Evolutionary conservation across 2,329 filamentous ascomycete genomes (phyloP), one percentile per base, ranked within the genome.

Genomic region (Aspergillus candidus): DNA sequence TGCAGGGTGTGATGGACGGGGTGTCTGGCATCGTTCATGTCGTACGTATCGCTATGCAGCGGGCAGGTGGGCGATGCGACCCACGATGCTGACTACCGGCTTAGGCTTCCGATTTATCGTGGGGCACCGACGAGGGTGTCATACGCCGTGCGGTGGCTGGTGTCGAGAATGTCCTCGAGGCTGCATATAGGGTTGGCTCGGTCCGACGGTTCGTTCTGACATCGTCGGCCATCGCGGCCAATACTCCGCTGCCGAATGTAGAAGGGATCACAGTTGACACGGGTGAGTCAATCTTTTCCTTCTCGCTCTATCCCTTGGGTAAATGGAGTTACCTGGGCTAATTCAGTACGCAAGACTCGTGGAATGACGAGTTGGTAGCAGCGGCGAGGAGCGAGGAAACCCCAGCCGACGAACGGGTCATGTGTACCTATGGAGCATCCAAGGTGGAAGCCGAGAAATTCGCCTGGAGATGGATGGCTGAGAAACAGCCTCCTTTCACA

Each of bases 401-500:
- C 2, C 32, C 33, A 6, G 14, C 18, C 7, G 27, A 44, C 17
- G 32, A 35, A 10, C 43, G 27, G 13, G 10, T 22, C 4, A 11
- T 46, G 7, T 37, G 29, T 11, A 37, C 53, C 10, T 55, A 58
- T 27, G 58, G 62, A 0, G 74, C 72, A 1, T 68, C 66, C 38
- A 78, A 78, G 50, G 68, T 63, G 0, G 63, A 71, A 47, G 67
- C 61, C 0, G 75, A 78, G 54, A 66, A 67, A 31, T 67, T 65
- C 4, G 57, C 72, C 11, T 75, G 72, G 71, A 66, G 68, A 32
- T 77, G 69, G 54, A 54, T 74, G 18, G 54, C 66, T 32, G 65
- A 73, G 35, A 62, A 70, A 8, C 67, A 70, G 14, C 69, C 72
- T 0, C 33, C 41, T 0, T 77, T 77, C 49, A 61, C 63, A 5